A percentile compares a stretch with the other conserved stretches of the same genome.
phyloP scores from a whole-genome alignment of 371 early-diverging fungal genomes.

The Catenaria anguillulae region DNA sequence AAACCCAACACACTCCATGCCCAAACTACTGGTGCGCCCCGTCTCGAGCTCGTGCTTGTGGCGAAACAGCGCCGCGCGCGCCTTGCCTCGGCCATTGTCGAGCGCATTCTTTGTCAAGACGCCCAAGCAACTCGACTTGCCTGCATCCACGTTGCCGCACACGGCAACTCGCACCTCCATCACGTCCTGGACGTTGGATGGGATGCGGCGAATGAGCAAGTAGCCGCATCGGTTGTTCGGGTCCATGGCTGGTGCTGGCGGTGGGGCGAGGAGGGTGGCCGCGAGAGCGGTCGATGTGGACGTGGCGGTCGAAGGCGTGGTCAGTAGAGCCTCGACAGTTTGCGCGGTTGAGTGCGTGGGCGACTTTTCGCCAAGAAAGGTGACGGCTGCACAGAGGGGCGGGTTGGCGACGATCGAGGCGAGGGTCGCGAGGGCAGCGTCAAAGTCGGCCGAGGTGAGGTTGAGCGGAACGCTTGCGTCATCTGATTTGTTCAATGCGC shows the following conservation, averaged over 20 bases:
- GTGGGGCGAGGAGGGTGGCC: slow-evolving; percentile 5
- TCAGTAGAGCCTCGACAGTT: slow-evolving; percentile 3
- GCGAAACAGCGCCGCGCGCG: slow-evolving; percentile 71
- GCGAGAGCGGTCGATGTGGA: neutral
- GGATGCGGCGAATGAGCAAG: slow-evolving; percentile 48
- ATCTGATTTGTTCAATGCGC: slow-evolving; percentile 11
- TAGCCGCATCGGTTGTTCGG: slow-evolving; percentile 21
- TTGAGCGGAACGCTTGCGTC: slow-evolving; percentile 60
- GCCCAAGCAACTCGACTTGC: slow-evolving; percentile 70
- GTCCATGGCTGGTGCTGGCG: neutral
- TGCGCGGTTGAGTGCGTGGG: slow-evolving; percentile 10
- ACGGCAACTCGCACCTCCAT: slow-evolving; percentile 78
- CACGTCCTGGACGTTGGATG: slow-evolving; percentile 53
- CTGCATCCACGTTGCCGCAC: slow-evolving; percentile 63
- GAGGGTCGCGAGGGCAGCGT: slow-evolving; percentile 29
- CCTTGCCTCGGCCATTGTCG: slow-evolving; percentile 87
- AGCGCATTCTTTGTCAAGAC: slow-evolving; percentile 74
- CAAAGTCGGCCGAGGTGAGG: slow-evolving; percentile 42
- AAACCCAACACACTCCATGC: slow-evolving; percentile 78
- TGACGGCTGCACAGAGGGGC: slow-evolving; percentile 42
- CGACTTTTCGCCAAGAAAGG: slow-evolving; percentile 37
- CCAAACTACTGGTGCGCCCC: slow-evolving; percentile 80
- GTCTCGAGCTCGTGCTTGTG: slow-evolving; percentile 88
- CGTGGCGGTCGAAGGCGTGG: neutral
- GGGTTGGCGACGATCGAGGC: slow-evolving; percentile 19